Evolutionary conservation across 1,284 basidiomycete genomes (phyloP), one percentile per base, ranked within the genome.

Genomic region (Pulveroboletus sp.): DNA sequence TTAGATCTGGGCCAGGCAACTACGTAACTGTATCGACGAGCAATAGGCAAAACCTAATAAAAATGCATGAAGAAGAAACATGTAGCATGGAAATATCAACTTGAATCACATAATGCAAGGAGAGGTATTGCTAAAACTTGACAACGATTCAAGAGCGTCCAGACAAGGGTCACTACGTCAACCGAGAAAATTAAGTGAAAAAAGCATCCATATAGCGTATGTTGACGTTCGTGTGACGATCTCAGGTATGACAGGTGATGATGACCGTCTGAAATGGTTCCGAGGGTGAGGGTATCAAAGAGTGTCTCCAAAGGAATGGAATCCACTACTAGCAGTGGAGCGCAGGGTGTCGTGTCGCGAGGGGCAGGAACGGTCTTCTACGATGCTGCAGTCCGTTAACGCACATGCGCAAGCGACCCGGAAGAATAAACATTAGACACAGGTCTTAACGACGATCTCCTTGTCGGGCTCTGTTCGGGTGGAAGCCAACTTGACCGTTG

Each of bases 201-300:
- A 48, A 52, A 63, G 51, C 65, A 67, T 69, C 58, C 66, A 42
- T 70, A 64, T 70, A 64, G 53, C 44, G 56, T 54, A 52, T 51
- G 43, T 64, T 50, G 60, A 57, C 48, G 50, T 55, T 53, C 11
- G 46, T 57, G 56, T 50, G 49, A 39, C 59, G 53, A 35, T 39
- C 56, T 64, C 55, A 57, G 47, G 54, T 56, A 55, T 57, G 61
- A 59, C 24, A 60, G 56, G 53, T 17, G 52, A 53, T 47, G 56
- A 35, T 58, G 42, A 58, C 54, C 46, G 35, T 53, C 57, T 65
- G 13, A 21, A 42, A 55, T 62, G 52, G 32, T 58, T 68, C 56
- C 54, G 48, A 44, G 54, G 55, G 33, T 58, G 47, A 49, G 62
- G 69, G 66, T 70, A 73, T 73, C 58, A 59, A 72, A 69, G 69